These are phyloP conservation scores for Suhomyces faveliae DNA, from an alignment of 805 yeast genomes.

Conservation along the genomic window DNA sequence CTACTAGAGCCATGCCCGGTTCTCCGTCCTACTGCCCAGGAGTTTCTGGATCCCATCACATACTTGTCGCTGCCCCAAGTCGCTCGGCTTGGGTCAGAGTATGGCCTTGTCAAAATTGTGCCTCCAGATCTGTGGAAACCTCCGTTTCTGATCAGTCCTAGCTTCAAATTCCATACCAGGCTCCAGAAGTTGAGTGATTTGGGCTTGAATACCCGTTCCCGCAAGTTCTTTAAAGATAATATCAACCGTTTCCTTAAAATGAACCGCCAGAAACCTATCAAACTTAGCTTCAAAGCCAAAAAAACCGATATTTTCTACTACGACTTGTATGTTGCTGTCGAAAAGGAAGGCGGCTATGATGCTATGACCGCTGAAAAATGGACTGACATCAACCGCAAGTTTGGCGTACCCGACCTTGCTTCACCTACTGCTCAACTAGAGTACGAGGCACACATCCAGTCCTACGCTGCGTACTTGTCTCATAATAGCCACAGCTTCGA, in stretches of 20 bases:
- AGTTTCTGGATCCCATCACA: constrained; percentile 50
- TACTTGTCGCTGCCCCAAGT: constrained; percentile 45
- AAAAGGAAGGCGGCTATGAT: constrained; percentile 20
- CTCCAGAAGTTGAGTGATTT: constrained; percentile 66
- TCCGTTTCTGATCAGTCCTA: constrained; percentile 52
- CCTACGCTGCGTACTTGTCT: constrained; percentile 34
- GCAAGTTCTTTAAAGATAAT: constrained; percentile 61
- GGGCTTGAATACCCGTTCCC: constrained; percentile 59
- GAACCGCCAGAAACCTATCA: constrained; percentile 25
- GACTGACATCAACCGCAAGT: constrained; percentile 19
- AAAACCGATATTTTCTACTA: constrained; percentile 29
- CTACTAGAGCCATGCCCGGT: constrained; percentile 45
- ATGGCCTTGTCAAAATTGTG: constrained; percentile 51
- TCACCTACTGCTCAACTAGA: constrained; percentile 20
- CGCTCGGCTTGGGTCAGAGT: constrained; percentile 41
- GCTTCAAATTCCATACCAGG: constrained; percentile 65
- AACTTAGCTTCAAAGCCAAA: constrained; percentile 19
- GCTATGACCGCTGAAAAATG: constrained; percentile 20
- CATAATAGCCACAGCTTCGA: constrained; percentile 23
- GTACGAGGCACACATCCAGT: constrained; percentile 23
- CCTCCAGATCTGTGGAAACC: constrained; percentile 58
- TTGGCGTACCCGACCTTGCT: constrained; percentile 11
- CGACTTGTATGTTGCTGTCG: constrained; percentile 38
- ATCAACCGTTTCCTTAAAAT: constrained; percentile 55
- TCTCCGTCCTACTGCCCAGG: constrained; percentile 41